Evolutionary conservation across 495 filamentous ascomycete genomes (phyloP).

Genomic region (Chaetomium tenue): DNA sequence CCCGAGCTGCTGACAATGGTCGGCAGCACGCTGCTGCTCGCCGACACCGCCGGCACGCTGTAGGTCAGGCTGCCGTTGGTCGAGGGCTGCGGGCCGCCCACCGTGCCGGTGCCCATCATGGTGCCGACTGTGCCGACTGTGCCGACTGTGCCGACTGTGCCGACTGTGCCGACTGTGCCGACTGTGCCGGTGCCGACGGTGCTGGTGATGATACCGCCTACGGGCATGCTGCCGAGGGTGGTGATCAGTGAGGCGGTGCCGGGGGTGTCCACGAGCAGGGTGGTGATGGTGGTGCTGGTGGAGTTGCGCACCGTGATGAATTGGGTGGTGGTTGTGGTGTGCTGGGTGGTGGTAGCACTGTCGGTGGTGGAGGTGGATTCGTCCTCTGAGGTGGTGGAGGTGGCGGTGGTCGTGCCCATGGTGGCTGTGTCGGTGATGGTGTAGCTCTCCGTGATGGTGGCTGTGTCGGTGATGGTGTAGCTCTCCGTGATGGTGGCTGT

Average conservation of each 20-base stretch:
- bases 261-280: background rate
- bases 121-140: constrained; percentile 6
- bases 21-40: background rate
- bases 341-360: background rate
- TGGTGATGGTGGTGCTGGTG: background rate
- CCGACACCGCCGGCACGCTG: background rate
- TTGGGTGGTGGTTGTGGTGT: background rate
- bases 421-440: background rate
- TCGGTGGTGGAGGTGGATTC: background rate
- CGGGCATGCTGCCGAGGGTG: background rate
- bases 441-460: background rate
- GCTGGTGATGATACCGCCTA: background rate
- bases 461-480: background rate
- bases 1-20: background rate
- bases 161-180: background rate
- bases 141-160: constrained; percentile 4
- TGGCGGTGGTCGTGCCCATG: background rate
- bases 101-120: too few relatives aligned
- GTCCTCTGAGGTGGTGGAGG: background rate
- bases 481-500: background rate
- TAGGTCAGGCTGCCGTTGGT: constrained; percentile 15
- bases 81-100: background rate
- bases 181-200: background rate
- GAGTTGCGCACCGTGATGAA: background rate
- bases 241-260: background rate